A percentile compares a stretch with the other conserved stretches of the same genome.
Evolutionary conservation across 768 basidiomycete genomes (phyloP).

Genomic region (Tubosaeta sp.): DNA sequence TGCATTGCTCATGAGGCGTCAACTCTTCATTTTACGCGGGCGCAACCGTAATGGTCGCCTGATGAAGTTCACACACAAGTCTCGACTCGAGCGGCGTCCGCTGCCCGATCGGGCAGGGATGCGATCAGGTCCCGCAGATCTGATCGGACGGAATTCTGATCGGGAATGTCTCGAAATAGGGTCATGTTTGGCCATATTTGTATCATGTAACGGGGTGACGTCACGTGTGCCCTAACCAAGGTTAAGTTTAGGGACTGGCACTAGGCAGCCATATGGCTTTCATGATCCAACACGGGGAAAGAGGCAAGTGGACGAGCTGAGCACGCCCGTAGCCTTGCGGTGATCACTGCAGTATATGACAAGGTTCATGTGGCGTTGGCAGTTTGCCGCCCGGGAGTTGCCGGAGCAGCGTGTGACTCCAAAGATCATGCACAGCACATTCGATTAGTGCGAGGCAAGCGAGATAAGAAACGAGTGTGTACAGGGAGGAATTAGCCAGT

Average conservation of each 20-base stretch:
- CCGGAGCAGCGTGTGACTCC: slow-evolving; percentile 1
- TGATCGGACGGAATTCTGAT: slow-evolving; percentile 34
- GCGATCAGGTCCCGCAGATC: slow-evolving; percentile 26
- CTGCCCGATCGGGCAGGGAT: slow-evolving; percentile 10
- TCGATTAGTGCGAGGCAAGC: neutral
- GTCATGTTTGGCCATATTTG: slow-evolving; percentile 16
- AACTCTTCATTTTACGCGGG: slow-evolving; percentile 24
- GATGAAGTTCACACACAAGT: slow-evolving; percentile 11
- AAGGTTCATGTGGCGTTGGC: slow-evolving; percentile 28
- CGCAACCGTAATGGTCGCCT: slow-evolving; percentile 14
- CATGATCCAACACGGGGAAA: slow-evolving; percentile 12
- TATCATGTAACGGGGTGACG: slow-evolving; percentile 19
- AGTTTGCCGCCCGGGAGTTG: slow-evolving; percentile 16
- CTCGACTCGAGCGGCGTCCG: slow-evolving; percentile 16
- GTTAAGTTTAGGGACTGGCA: slow-evolving; percentile 23
- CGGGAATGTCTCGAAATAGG: slow-evolving; percentile 22
- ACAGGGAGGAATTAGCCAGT: slow-evolving; percentile 5
- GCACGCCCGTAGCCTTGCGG: slow-evolving; percentile 13
- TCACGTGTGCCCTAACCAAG: slow-evolving; percentile 16
- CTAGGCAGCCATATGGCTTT: slow-evolving; percentile 12
- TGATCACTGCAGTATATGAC: slow-evolving; percentile 17
- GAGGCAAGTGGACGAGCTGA: neutral
- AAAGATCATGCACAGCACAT: slow-evolving; percentile 10
- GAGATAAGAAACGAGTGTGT: slow-evolving; percentile 9
- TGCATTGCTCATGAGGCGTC: slow-evolving; percentile 18